Percentiles rank a stretch among this genome's conserved stretches.
phyloP scores from a whole-genome alignment of 139 green algal genomes.

The Chlamydomonas incerta region DNA sequence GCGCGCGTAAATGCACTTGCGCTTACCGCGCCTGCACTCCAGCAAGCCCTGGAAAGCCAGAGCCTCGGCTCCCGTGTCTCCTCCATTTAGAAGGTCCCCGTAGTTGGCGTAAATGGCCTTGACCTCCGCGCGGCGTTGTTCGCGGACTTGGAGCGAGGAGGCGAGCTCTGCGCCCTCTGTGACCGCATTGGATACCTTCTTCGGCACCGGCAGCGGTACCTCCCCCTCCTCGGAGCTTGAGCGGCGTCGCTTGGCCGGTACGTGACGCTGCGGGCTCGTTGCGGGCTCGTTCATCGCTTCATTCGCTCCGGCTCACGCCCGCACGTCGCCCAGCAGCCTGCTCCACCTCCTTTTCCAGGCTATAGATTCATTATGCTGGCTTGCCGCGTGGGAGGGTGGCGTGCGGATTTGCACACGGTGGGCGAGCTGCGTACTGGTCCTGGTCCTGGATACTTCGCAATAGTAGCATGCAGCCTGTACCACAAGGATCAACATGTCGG shows the following conservation, averaged over 20 bases:
- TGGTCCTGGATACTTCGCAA: too few species aligned
- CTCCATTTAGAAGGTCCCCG: slow-evolving; percentile 3
- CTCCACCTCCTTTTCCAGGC: too few species aligned
- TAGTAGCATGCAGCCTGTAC: too few species aligned
- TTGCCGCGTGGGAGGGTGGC: too few species aligned
- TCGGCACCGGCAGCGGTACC: background rate
- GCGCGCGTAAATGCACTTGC: too few species aligned
- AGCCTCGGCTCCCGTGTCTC: slow-evolving; percentile 3
- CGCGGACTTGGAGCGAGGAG: background rate
- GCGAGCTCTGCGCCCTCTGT: background rate
- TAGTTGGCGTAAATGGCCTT: slow-evolving; percentile 22
- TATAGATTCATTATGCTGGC: too few species aligned
- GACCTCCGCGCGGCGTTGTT: slow-evolving; percentile 25
- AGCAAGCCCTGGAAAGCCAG: slow-evolving; percentile 35
- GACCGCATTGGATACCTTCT: background rate
- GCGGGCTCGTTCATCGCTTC: background rate
- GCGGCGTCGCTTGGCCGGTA: slow-evolving; percentile 17
- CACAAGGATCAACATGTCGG: too few species aligned
- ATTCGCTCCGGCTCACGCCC: too few species aligned
- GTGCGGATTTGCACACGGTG: too few species aligned
- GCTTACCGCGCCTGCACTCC: slow-evolving; percentile 22
- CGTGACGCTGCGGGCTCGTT: too few species aligned
- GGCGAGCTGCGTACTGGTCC: too few species aligned
- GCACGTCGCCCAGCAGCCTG: too few species aligned
- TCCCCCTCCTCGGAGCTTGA: background rate